phyloP scores from a whole-genome alignment of 331 rosid genomes.

The Arachis monticola region DNA sequence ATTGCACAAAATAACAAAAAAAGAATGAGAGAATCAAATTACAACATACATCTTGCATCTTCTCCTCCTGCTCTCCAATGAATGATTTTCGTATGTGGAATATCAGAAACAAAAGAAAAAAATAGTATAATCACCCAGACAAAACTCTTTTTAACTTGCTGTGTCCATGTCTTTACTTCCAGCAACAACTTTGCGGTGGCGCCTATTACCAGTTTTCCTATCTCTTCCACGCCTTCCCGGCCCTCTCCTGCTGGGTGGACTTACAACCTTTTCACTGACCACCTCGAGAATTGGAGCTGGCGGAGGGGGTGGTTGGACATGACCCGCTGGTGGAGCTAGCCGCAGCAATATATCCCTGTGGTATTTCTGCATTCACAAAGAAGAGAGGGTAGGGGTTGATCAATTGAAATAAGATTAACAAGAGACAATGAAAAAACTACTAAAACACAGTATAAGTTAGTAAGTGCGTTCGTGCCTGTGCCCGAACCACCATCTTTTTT shows the following conservation, averaged over 20 bases:
- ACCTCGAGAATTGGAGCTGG: conserved; percentile 38
- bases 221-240: conserved; percentile 59
- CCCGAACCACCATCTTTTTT: conserved; percentile 7
- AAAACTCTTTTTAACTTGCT: conserved; percentile 49
- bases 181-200: conserved; percentile 67
- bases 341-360: conserved; percentile 65
- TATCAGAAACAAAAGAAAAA: conserved; percentile 33
- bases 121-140: conserved; percentile 46
- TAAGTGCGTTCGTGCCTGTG: too few species aligned
- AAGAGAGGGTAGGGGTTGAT: neutral
- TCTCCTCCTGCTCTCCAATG: conserved; percentile 46
- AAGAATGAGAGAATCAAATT: conserved; percentile 54
- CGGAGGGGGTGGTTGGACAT: conserved; percentile 47
- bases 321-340: conserved; percentile 46
- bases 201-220: conserved; percentile 54
- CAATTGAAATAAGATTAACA: too few species aligned
- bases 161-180: conserved; percentile 47
- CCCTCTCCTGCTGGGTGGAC: conserved; percentile 36
- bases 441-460: conserved; percentile 12
- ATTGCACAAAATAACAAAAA: conserved; percentile 27
- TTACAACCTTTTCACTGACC: conserved; percentile 29
- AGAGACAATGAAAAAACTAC: conserved; percentile 6
- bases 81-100: conserved; percentile 46
- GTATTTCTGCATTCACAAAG: conserved; percentile 62
- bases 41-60: conserved; percentile 50